Evolutionary conservation across 495 filamentous ascomycete genomes (phyloP).

Genomic region (Oidiodendron maius): DNA sequence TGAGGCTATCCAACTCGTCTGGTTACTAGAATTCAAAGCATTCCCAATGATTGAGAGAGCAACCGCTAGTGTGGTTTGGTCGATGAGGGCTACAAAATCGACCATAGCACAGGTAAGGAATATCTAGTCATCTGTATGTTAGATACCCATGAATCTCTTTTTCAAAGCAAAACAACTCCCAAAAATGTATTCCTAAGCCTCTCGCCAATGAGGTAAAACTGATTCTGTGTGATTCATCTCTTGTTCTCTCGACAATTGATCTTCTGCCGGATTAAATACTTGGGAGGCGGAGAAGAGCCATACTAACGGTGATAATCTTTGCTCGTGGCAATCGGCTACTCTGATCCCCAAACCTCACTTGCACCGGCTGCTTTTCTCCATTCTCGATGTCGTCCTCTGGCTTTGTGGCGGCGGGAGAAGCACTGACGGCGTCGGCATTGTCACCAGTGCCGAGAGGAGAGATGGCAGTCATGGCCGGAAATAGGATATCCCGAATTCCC

Average conservation of each 20-base stretch:
- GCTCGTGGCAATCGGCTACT: slow-evolving; percentile 47
- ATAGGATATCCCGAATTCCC: too few relatives aligned
- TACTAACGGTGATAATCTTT: slow-evolving; percentile 43
- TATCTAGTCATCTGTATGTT: too few relatives aligned
- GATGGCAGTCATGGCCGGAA: not conserved
- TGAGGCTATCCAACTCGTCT: slow-evolving; percentile 48
- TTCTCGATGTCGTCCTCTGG: not conserved
- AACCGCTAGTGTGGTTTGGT: slow-evolving; percentile 47
- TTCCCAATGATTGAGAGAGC: slow-evolving; percentile 46
- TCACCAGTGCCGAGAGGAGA: not conserved
- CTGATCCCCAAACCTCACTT: slow-evolving; percentile 42
- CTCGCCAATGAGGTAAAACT: too few relatives aligned
- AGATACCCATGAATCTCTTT: too few relatives aligned
- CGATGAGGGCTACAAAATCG: slow-evolving; percentile 47
- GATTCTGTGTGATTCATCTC: too few relatives aligned
- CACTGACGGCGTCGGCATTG: not conserved
- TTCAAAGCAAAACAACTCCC: too few relatives aligned
- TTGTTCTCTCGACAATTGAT: too few relatives aligned
- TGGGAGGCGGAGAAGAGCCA: too few relatives aligned
- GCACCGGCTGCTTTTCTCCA: not conserved
- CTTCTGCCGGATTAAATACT: too few relatives aligned
- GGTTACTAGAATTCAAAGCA: slow-evolving; percentile 38
- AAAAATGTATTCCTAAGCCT: too few relatives aligned
- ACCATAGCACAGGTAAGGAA: slow-evolving; percentile 51
- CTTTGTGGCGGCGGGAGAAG: not conserved